These are phyloP conservation scores for Phlyctochytrium planicorne DNA, from an alignment of 192 early-diverging fungal species.

Conservation along the genomic window DNA sequence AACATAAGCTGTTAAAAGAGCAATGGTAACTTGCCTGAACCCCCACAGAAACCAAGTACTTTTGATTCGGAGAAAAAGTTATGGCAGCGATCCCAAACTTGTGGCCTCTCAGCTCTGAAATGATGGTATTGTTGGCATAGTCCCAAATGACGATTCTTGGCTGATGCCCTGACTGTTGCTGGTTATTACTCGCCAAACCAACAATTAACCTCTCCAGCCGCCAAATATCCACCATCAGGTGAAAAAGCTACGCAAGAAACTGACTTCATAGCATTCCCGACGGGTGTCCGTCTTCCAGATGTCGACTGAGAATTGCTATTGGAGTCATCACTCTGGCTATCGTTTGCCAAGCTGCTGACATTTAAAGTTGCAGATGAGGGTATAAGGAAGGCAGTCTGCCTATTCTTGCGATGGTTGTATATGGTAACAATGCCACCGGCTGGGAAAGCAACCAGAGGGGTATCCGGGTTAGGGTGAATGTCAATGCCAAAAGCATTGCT, in stretches of 20 bases:
- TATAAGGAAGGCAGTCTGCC: conserved; percentile 58
- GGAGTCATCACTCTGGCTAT: not conserved
- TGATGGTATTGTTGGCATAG: conserved; percentile 46
- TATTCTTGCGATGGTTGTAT: conserved; percentile 70
- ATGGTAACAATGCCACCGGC: conserved; percentile 73
- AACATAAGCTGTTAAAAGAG: not conserved
- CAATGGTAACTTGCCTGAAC: conserved; percentile 52
- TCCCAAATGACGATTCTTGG: conserved; percentile 76
- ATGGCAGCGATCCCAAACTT: conserved; percentile 73
- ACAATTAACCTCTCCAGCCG: conserved; percentile 70
- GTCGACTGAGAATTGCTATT: not conserved
- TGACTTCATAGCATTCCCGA: conserved; percentile 41
- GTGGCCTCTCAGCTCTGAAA: conserved; percentile 69
- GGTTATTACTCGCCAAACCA: conserved; percentile 11
- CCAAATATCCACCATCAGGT: conserved; percentile 65
- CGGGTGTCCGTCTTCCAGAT: conserved; percentile 6
- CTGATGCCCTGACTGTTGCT: conserved; percentile 68
- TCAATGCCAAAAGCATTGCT: conserved; percentile 51
- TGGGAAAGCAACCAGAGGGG: conserved; percentile 65
- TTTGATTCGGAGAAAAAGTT: conserved; percentile 69
- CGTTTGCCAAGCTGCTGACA: conserved; percentile 9
- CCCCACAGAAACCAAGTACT: conserved; percentile 71
- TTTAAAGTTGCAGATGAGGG: conserved; percentile 25
- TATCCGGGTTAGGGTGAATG: conserved; percentile 44
- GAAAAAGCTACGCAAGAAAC: conserved; percentile 74